Evolutionary conservation across 148 eudicot species (phyloP).

Genomic region (Spergularia bocconei): DNA sequence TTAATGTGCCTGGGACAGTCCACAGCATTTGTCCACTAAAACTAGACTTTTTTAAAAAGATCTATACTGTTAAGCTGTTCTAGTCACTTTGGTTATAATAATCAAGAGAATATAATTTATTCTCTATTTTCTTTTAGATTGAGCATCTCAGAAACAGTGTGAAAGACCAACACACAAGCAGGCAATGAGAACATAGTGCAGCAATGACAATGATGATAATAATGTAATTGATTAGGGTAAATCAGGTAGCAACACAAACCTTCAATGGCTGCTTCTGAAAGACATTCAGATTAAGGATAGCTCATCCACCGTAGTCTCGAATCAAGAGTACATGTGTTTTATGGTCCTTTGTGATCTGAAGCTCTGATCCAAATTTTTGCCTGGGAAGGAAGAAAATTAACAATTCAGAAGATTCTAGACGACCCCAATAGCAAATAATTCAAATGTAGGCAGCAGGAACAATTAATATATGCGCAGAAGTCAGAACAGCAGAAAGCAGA

Average conservation of each 20-base stretch:
- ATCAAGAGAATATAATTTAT: background rate
- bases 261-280: background rate
- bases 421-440: background rate
- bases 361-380: background rate
- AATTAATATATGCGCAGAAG: background rate
- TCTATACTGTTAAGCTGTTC: background rate
- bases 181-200: background rate
- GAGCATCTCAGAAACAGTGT: too few species aligned
- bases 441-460: background rate
- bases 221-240: background rate
- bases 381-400: background rate
- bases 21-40: background rate
- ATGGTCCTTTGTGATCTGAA: background rate
- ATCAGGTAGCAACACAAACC: background rate
- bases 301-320: conserved; percentile 1
- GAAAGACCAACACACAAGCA: background rate
- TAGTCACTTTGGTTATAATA: background rate
- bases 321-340: background rate
- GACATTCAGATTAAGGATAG: background rate
- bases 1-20: background rate
- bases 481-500: conserved; percentile 9
- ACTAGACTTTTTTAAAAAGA: background rate
- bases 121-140: too few species aligned
- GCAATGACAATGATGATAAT: background rate
- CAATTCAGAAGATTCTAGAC: background rate